These are phyloP conservation scores for Diaporthe nobilis DNA, from an alignment of 2,329 filamentous ascomycete species.

Conservation along the genomic window DNA sequence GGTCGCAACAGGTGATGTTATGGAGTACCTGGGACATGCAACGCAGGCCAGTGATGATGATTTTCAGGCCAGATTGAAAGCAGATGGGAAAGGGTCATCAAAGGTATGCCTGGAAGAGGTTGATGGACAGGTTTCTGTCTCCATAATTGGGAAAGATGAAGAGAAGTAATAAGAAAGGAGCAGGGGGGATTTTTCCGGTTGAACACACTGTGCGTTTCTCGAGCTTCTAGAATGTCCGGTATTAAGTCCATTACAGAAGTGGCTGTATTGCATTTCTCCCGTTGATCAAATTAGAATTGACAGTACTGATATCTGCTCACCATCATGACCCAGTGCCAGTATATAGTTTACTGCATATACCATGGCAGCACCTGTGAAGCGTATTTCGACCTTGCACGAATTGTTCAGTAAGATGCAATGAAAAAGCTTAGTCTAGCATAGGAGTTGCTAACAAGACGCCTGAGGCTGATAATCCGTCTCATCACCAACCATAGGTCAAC, in stretches of 20 bases:
- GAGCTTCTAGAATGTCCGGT: neutral
- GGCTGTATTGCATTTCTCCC: neutral
- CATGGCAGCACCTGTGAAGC: neutral
- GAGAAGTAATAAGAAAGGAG: neutral
- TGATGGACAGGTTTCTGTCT: neutral
- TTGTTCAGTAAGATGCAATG: too few species aligned
- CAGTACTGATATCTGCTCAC: too few species aligned
- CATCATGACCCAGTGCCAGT: neutral
- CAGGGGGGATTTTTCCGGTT: too few species aligned
- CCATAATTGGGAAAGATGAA: neutral
- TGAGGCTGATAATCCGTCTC: neutral
- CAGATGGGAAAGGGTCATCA: neutral
- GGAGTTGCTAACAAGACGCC: neutral
- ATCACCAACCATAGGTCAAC: neutral
- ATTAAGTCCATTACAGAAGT: neutral
- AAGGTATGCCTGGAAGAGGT: neutral
- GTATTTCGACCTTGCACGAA: neutral
- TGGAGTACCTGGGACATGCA: neutral
- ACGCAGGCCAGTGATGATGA: neutral
- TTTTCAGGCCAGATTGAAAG: neutral
- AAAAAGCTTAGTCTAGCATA: neutral
- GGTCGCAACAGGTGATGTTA: constrained; percentile 4
- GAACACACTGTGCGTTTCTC: neutral
- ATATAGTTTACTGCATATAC: neutral
- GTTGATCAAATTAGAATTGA: neutral